Percentiles rank a stretch among this genome's conserved stretches.
Evolutionary conservation across 2,329 filamentous ascomycete genomes (phyloP).

Genomic region (Fusarium setosum): DNA sequence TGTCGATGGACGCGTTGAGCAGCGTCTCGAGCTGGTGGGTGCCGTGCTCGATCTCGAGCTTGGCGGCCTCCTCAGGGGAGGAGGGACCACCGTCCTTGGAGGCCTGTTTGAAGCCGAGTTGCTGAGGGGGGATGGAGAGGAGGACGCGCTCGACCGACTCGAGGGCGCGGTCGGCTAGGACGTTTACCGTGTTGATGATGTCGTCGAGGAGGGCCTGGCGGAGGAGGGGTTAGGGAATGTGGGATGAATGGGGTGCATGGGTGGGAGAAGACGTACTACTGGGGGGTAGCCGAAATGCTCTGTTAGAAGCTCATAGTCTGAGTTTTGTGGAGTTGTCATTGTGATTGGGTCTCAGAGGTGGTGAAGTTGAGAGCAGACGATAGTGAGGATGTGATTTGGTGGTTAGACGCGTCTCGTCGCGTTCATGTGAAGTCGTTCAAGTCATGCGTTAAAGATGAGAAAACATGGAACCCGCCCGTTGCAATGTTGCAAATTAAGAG

Average conservation of each 20-base stretch:
- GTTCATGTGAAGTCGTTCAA: slow-evolving; percentile 10
- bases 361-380: slow-evolving; percentile 12
- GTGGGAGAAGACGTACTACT: slow-evolving; percentile 70
- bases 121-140: slow-evolving; percentile 75
- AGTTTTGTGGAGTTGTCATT: slow-evolving; percentile 50
- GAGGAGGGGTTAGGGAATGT: neutral
- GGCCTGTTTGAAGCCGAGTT: slow-evolving; percentile 78
- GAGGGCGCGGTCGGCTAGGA: slow-evolving; percentile 89
- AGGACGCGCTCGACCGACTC: slow-evolving; percentile 89
- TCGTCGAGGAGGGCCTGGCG: slow-evolving; percentile 92
- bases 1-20: slow-evolving; percentile 83
- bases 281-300: slow-evolving; percentile 97
- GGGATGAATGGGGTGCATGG: neutral
- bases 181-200: slow-evolving; percentile 96
- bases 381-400: slow-evolving; percentile 2
- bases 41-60: slow-evolving; percentile 85
- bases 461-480: neutral
- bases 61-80: slow-evolving; percentile 55
- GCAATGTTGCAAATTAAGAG: too few relatives aligned
- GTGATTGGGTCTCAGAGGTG: slow-evolving; percentile 15
- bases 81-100: slow-evolving; percentile 49
- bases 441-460: slow-evolving; percentile 1
- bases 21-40: slow-evolving; percentile 87
- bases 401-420: slow-evolving; percentile 34
- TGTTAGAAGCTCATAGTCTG: slow-evolving; percentile 79